Evolutionary conservation across 2,329 filamentous ascomycete genomes (phyloP).

Genomic region (Pseudohalonectria lignicola): DNA sequence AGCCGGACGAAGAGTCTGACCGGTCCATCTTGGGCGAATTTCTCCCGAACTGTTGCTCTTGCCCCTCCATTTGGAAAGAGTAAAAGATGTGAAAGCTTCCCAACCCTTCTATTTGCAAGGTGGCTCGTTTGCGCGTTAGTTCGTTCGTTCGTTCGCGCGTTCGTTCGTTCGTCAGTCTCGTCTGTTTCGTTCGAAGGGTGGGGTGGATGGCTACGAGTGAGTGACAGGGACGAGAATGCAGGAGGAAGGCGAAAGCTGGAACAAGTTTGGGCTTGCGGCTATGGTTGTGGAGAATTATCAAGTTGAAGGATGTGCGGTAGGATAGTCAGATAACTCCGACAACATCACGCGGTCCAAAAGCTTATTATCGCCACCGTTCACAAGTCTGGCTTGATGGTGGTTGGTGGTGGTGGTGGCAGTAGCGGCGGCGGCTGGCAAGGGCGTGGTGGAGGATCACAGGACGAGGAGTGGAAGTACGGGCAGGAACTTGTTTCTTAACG

Average conservation of each 20-base stretch:
- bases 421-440: background rate
- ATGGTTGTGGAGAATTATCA: no score
- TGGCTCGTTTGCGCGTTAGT: no score
- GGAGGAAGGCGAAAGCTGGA: no score
- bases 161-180: no score
- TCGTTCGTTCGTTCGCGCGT: no score
- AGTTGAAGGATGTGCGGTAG: no score
- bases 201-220: background rate
- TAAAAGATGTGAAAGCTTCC: no score
- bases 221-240: conserved; percentile 1
- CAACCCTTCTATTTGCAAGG: no score
- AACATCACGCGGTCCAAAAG: background rate
- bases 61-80: background rate
- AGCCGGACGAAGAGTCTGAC: conserved; percentile 22
- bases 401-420: background rate
- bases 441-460: background rate
- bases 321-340: no score
- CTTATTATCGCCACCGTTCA: conserved; percentile 1
- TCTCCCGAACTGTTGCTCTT: background rate
- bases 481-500: background rate
- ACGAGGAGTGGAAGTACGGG: background rate
- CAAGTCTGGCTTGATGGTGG: background rate
- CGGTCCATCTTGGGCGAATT: conserved; percentile 13
- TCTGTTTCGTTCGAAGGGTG: no score
- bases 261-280: no score